A percentile compares a stretch with the other conserved stretches of the same genome.
Conservation (phyloP, 2,329 filamentous ascomycete species). For the Graphilbum fragrans region DNA sequence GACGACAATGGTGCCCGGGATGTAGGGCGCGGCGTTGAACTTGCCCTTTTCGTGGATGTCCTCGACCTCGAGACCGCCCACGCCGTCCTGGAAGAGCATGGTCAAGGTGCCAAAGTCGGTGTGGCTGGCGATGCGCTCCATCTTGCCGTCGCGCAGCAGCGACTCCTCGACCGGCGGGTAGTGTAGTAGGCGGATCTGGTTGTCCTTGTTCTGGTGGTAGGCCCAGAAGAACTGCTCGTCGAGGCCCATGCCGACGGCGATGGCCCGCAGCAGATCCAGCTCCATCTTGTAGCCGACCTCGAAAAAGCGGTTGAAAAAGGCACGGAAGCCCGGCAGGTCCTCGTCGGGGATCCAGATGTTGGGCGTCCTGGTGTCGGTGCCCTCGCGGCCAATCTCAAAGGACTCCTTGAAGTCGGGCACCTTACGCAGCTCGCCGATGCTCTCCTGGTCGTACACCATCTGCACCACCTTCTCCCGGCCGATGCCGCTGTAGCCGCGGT, state of each 20-base stretch:
- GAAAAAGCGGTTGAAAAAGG: slow-evolving; percentile 19
- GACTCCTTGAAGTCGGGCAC: slow-evolving; percentile 27
- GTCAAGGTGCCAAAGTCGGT: slow-evolving; percentile 28
- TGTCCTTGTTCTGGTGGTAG: slow-evolving; percentile 40
- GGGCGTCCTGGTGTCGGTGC: slow-evolving; percentile 15
- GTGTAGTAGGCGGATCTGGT: slow-evolving; percentile 48
- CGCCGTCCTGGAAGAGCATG: slow-evolving; percentile 30
- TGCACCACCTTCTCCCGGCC: slow-evolving; percentile 23
- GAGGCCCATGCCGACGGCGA: slow-evolving; percentile 21
- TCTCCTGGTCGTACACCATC: slow-evolving; percentile 18
- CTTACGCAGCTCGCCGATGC: slow-evolving; percentile 9
- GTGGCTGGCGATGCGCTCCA: slow-evolving; percentile 16
- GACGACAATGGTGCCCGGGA: slow-evolving; percentile 20
- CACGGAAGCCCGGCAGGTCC: slow-evolving; percentile 23
- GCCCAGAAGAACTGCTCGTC: slow-evolving; percentile 12
- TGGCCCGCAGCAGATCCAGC: slow-evolving; percentile 16
- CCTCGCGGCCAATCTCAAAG: slow-evolving; percentile 23
- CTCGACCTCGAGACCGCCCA: slow-evolving; percentile 31
- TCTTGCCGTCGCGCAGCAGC: slow-evolving; percentile 15
- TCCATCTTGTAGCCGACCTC: slow-evolving; percentile 17
- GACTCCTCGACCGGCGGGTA: slow-evolving; percentile 25
- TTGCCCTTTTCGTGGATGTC: slow-evolving; percentile 20
- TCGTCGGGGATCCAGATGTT: slow-evolving; percentile 28
- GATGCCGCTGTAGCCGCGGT: slow-evolving; percentile 23
- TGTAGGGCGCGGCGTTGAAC: slow-evolving; percentile 24